Evolutionary conservation across 257 asterid species (phyloP), one percentile per base, ranked within the genome.

Genomic region (Salvia rosmarinus): DNA sequence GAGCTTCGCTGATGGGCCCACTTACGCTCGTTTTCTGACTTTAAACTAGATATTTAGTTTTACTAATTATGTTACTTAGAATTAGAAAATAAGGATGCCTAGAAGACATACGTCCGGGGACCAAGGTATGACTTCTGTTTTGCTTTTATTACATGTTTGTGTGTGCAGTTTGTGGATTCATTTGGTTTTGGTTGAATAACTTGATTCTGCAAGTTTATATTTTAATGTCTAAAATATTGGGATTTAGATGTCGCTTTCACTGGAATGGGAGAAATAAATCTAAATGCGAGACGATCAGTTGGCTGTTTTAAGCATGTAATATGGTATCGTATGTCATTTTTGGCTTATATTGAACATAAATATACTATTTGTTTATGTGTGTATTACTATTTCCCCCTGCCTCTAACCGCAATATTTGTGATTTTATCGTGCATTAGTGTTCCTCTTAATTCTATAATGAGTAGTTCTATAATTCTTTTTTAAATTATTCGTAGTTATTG

Each of bases 91-190:
- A 59, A n/a, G 42, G 21, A 28, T 57, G 20, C 21, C 42, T 56
- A 4, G 11, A 13, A 28, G 39, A 25, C 20, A 1, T 25, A 56
- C 39, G 12, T 25, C 21, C 19, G 2, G 20, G 6, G 39, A 12
- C 30, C 59, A 52, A 52, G 59, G 32, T 56, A 28, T 25, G 21
- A 3, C 6, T 51, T 51, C 19, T 51, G 58, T 6, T 51, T 51
- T 51, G 35, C 12, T 64, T 64, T 20, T n/a, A 2, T 5, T 16
- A 54, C 17, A 25, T 43, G 21, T 34, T n/a, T 59, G 25, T 34
- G 20, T 32, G 12, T 61, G 52, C 30, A 62, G 52, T 37, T 62
- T 47, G 44, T n/a, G 72, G 47, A 19, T 67, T 10, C 37, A 10
- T 17, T 62, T 39, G 32, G n/a, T 50, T 32, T 32, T 47, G 21